Conservation (phyloP, 2,329 filamentous ascomycete species). For the Neonectria faginata region DNA sequence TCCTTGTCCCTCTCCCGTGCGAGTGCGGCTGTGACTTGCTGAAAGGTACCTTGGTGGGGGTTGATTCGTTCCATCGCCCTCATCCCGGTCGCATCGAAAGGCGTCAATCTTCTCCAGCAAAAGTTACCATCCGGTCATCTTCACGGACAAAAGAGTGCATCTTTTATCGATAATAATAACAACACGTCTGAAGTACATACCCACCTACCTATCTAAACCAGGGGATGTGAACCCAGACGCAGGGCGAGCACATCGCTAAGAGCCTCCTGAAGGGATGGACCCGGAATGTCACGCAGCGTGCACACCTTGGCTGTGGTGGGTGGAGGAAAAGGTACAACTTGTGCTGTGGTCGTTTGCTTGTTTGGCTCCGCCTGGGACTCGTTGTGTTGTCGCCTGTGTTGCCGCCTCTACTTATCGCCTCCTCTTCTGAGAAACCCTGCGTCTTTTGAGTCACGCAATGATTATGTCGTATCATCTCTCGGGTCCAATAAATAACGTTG, state of each 20-base stretch:
- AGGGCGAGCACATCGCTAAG: neutral
- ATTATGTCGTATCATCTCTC: neutral
- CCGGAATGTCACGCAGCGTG: slow-evolving; percentile 23
- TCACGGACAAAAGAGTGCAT: neutral
- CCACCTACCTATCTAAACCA: neutral
- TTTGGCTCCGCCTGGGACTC: slow-evolving; percentile 3
- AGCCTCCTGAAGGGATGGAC: neutral
- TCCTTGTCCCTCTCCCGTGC: neutral
- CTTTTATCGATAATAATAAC: neutral
- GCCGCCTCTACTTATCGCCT: slow-evolving; percentile 9
- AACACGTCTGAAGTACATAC: neutral
- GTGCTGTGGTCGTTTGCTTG: neutral
- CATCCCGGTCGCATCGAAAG: too few relatives aligned
- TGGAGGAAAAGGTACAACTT: slow-evolving; percentile 13
- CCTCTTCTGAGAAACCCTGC: slow-evolving; percentile 6
- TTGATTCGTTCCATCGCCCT: neutral
- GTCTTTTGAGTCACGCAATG: slow-evolving; percentile 22
- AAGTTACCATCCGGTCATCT: neutral
- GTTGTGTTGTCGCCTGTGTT: slow-evolving; percentile 6
- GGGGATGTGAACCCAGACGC: slow-evolving; percentile 23
- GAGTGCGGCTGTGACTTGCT: neutral
- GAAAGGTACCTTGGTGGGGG: neutral
- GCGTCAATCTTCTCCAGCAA: neutral
- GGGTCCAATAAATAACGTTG: neutral
- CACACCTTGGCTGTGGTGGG: neutral